Base-by-base conservation (phyloP, 306 rosid genomes). In the Castanea sativa region DNA sequence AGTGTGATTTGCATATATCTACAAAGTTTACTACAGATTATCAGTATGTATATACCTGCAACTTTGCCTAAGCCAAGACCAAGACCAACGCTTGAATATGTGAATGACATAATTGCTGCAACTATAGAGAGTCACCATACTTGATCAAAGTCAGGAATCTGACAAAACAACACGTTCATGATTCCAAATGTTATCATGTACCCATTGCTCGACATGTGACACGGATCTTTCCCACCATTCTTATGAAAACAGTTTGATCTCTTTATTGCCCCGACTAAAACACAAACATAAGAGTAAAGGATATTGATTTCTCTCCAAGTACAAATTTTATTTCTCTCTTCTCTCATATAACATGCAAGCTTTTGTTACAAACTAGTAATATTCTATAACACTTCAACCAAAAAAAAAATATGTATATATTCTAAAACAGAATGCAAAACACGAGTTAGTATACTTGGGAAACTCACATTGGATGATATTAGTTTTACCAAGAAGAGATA, bases 121-220 rank as follows among this genome's bases (percentile, higher is more conserved):
- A 90, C 91, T 75, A 90, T 87, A 58, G 94, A 92, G 74, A 90
- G 94, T 92, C 94, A 92, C 94, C 93, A 89, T 18, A 87, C 83
- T 79, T 89, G 93, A 80, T 88, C 92, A 38, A 92, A 90, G 74
- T 87, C 94, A 51, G 86, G 94, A 73, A 90, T 92, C 83, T 92
- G 97, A 56, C 92, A 92, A 84, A 92, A 83, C 70, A 88, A 20
- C 55, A 90, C 82, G 81, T 92, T 92, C 2, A 84, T 86, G 80
- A 88, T 71, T 51, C 91, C 97, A 75, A 90, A 92, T 73, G 94
- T 51, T 84, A 92, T 88, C 97, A 90, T 90, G 70, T 88, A 88
- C 20, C 90, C 89, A 59, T 88, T 92, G 82, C 97, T 92, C 53
- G 97, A 90, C 91, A 92, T 84, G 55, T 88, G 94, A 41, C 94